Evolutionary conservation across 2,329 filamentous ascomycete genomes (phyloP).

Genomic region (Trichoderma asperellum): DNA sequence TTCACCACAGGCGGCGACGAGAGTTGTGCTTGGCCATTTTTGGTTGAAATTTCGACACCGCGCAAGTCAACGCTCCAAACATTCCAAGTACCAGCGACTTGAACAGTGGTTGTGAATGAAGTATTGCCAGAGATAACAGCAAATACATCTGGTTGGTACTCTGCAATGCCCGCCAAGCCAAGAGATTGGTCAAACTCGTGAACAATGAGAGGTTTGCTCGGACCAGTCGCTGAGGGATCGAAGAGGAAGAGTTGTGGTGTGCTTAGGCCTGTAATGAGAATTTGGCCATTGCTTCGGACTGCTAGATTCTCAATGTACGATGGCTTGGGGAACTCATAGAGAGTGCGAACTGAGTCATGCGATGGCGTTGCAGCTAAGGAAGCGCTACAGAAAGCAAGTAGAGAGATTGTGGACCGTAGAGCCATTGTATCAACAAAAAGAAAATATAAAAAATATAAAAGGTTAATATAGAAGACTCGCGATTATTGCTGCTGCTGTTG

Average conservation of each 20-base stretch:
- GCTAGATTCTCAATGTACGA: slow-evolving; percentile 43
- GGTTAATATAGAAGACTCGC: neutral
- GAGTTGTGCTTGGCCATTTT: slow-evolving; percentile 13
- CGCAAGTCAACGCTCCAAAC: slow-evolving; percentile 35
- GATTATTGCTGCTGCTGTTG: neutral
- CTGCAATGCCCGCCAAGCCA: slow-evolving; percentile 43
- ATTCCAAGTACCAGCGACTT: slow-evolving; percentile 31
- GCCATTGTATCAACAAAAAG: slow-evolving; percentile 6
- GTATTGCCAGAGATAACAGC: slow-evolving; percentile 39
- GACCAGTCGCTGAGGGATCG: slow-evolving; percentile 34
- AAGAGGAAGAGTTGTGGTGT: slow-evolving; percentile 41
- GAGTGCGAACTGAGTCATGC: slow-evolving; percentile 3
- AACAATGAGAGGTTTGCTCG: slow-evolving; percentile 34
- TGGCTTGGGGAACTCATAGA: slow-evolving; percentile 22
- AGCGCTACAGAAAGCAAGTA: slow-evolving; percentile 14
- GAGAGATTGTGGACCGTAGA: neutral
- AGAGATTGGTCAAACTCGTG: slow-evolving; percentile 36
- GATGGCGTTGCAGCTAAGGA: slow-evolving; percentile 8
- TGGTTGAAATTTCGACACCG: slow-evolving; percentile 33
- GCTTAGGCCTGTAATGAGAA: slow-evolving; percentile 42
- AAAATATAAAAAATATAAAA: too few species aligned
- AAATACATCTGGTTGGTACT: slow-evolving; percentile 40
- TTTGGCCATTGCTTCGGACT: slow-evolving; percentile 41
- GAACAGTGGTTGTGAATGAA: slow-evolving; percentile 31
- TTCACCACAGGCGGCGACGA: slow-evolving; percentile 29